A percentile compares a stretch with the other conserved stretches of the same genome.
These are phyloP conservation scores for Diutina ranongensis DNA, from an alignment of 1,139 yeast species.

Conservation along the genomic window DNA sequence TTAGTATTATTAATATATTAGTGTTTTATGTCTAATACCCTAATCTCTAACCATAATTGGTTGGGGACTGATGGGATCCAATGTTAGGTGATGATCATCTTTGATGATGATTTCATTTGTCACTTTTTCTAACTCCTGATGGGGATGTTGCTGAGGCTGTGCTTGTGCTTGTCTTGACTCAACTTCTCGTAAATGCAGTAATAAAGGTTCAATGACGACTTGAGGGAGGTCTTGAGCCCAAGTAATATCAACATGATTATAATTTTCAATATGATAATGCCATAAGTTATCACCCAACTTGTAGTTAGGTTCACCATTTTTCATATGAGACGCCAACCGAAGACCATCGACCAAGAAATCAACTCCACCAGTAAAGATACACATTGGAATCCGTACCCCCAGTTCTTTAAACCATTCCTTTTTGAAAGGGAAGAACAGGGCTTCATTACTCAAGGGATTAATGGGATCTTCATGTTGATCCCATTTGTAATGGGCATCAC, in stretches of 20 bases:
- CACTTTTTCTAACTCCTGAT: too few species aligned
- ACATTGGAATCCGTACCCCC: constrained; percentile 28
- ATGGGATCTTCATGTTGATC: constrained; percentile 7
- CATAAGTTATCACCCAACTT: constrained; percentile 27
- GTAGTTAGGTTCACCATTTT: constrained; percentile 34
- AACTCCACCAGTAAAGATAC: constrained; percentile 47
- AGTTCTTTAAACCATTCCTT: background rate
- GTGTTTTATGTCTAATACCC: too few species aligned
- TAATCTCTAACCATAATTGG: too few species aligned
- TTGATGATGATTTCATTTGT: too few species aligned
- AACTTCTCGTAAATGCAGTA: too few species aligned
- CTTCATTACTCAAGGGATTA: constrained; percentile 18
- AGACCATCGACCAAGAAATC: constrained; percentile 63
- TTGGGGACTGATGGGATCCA: too few species aligned
- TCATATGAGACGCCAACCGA: constrained; percentile 40
- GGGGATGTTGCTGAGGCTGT: too few species aligned
- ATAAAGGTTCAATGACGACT: background rate
- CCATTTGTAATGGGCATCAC: constrained; percentile 15
- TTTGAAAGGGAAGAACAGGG: background rate
- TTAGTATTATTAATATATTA: background rate
- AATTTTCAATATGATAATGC: constrained; percentile 30
- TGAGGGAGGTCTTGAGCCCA: constrained; percentile 41
- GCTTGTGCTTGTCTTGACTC: too few species aligned
- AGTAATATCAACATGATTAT: constrained; percentile 42
- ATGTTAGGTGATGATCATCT: too few species aligned